Conservation (phyloP, 306 rosid species). For the Benincasa hispida region DNA sequence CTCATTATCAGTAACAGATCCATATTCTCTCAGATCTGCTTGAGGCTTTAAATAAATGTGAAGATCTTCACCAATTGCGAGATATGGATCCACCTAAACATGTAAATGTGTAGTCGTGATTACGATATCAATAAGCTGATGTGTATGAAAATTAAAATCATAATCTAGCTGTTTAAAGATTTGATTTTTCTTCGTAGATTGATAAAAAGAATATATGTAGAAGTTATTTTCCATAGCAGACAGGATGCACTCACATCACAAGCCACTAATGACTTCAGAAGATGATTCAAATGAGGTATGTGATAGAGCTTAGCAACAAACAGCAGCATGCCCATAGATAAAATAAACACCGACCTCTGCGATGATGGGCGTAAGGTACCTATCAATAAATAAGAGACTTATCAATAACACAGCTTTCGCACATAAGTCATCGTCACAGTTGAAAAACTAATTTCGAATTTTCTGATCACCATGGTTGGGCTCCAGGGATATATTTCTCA, state of each 20-base stretch:
- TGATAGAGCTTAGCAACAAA: constrained; percentile 60
- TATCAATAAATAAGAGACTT: constrained; percentile 21
- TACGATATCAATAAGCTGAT: neutral
- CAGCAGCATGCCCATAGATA: constrained; percentile 70
- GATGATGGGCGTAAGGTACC: constrained; percentile 49
- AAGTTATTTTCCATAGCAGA: neutral
- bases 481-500: constrained; percentile 54
- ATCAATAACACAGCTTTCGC: neutral
- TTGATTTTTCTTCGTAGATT: neutral
- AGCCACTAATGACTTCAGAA: constrained; percentile 43
- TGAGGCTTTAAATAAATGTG: constrained; percentile 59
- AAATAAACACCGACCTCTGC: constrained; percentile 62
- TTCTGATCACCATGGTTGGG: constrained; percentile 43
- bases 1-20: constrained; percentile 55
- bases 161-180: neutral
- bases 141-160: neutral
- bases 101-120: neutral
- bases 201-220: neutral
- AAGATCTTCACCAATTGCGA: constrained; percentile 63
- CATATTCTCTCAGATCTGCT: constrained; percentile 45
- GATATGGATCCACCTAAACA: constrained; percentile 70
- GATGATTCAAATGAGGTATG: constrained; percentile 59
- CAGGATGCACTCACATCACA: constrained; percentile 47
- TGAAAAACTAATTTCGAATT: neutral
- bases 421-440: neutral